phyloP scores from a whole-genome alignment of 495 filamentous ascomycete genomes.

The Apodospora peruviana region DNA sequence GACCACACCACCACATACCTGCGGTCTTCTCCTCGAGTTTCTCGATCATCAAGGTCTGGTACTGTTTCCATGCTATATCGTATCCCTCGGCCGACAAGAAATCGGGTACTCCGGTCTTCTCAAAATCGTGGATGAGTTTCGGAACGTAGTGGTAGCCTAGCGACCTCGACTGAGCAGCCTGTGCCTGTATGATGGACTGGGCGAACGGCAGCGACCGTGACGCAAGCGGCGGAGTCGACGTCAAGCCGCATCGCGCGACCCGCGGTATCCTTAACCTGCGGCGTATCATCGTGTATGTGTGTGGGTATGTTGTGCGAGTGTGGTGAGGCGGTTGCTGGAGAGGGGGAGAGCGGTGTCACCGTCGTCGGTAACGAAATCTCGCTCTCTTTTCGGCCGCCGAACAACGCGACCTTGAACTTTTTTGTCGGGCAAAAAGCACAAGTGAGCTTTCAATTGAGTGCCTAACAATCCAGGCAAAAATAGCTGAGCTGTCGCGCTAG shows the following conservation, averaged over 20 bases:
- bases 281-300: constrained; percentile 29
- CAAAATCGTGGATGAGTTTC: constrained; percentile 40
- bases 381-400: not conserved
- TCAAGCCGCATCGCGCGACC: constrained; percentile 5
- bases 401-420: not conserved
- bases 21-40: constrained; percentile 68
- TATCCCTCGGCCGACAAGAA: constrained; percentile 63
- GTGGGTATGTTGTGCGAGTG: constrained; percentile 6
- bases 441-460: not conserved
- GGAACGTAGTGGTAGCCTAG: constrained; percentile 58
- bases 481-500: not conserved
- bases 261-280: constrained; percentile 42
- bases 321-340: not conserved
- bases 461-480: constrained; percentile 2
- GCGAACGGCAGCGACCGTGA: constrained; percentile 9
- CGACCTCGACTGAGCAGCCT: constrained; percentile 13
- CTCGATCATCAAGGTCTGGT: constrained; percentile 65
- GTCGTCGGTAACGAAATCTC: not conserved
- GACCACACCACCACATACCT: constrained; percentile 50
- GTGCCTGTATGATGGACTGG: not conserved
- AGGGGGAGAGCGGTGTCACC: not conserved
- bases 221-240: constrained; percentile 18
- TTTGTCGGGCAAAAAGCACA: not conserved
- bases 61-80: constrained; percentile 74
- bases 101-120: constrained; percentile 60